Evolutionary conservation across 2,329 filamentous ascomycete genomes (phyloP).

Genomic region (Paracorniculantispora psalliotae): DNA sequence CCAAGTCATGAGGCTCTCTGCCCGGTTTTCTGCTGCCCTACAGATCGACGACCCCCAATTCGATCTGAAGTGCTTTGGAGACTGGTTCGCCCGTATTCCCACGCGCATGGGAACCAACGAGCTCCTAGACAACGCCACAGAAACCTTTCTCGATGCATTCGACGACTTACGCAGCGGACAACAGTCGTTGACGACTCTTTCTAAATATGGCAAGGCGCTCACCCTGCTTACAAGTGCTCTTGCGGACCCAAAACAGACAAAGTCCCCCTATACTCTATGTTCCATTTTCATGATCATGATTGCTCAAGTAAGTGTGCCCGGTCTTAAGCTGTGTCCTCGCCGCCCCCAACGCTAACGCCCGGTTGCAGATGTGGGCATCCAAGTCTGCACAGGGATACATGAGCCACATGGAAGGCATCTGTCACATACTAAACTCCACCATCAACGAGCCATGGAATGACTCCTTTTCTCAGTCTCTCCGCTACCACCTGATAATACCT

Average conservation of each 20-base stretch:
- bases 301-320: constrained; percentile 25
- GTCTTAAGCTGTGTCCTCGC: not conserved
- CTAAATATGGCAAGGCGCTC: constrained; percentile 29
- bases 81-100: constrained; percentile 41
- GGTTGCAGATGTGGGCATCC: constrained; percentile 26
- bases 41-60: constrained; percentile 39
- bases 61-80: constrained; percentile 42
- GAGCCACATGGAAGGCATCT: constrained; percentile 29
- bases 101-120: constrained; percentile 38
- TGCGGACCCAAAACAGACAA: constrained; percentile 23
- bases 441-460: constrained; percentile 21
- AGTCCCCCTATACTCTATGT: constrained; percentile 30
- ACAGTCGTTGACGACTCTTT: constrained; percentile 20
- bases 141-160: constrained; percentile 25
- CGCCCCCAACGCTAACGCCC: not conserved
- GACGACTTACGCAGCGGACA: constrained; percentile 21
- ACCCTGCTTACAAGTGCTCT: constrained; percentile 23
- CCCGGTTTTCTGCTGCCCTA: constrained; percentile 27
- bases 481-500: constrained; percentile 27
- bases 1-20: constrained; percentile 21
- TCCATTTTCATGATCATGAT: constrained; percentile 34
- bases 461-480: constrained; percentile 25
- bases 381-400: constrained; percentile 21
- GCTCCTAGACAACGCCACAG: constrained; percentile 38
- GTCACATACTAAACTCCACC: constrained; percentile 26